Percentiles rank a stretch among this genome's conserved stretches.
Evolutionary conservation across 1,139 yeast species (phyloP).

Genomic region (Spathaspora sp.): DNA sequence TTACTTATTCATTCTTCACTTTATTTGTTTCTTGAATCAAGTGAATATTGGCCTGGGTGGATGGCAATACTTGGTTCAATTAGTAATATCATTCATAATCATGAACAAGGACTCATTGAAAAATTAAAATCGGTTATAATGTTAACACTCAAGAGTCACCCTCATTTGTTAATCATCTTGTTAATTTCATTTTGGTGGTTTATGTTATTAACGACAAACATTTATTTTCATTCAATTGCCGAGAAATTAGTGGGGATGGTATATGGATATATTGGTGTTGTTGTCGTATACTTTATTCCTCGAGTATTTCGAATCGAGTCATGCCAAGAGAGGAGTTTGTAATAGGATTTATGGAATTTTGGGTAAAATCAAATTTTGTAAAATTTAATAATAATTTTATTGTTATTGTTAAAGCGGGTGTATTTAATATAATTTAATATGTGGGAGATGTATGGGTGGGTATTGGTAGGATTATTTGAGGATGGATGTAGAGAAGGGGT

Average conservation of each 20-base stretch:
- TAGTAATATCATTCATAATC: background rate
- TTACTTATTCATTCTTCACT: constrained; percentile 71
- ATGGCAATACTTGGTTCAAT: constrained; percentile 5
- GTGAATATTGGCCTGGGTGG: constrained; percentile 39
- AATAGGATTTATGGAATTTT: too few relatives aligned
- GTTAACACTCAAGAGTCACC: constrained; percentile 25
- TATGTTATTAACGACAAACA: constrained; percentile 83
- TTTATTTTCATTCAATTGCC: constrained; percentile 76
- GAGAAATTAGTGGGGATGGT: constrained; percentile 71
- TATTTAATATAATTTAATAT: too few relatives aligned
- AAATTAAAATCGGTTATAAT: constrained; percentile 28
- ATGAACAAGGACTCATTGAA: constrained; percentile 22
- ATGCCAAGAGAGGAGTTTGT: too few relatives aligned
- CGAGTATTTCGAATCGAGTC: constrained; percentile 1
- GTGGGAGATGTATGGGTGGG: too few relatives aligned
- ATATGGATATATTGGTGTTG: constrained; percentile 55
- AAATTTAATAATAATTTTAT: too few relatives aligned
- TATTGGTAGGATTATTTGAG: too few relatives aligned
- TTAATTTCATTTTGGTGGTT: constrained; percentile 72
- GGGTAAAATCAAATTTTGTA: too few relatives aligned
- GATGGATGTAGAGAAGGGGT: too few relatives aligned
- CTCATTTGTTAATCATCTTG: constrained; percentile 41
- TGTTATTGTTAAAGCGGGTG: too few relatives aligned
- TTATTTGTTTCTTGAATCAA: constrained; percentile 66
- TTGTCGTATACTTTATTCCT: constrained; percentile 14